Percentiles rank a stretch among this genome's conserved stretches.
phyloP scores from a whole-genome alignment of 1,284 basidiomycete genomes.

The Butyriboletus appendiculatus region DNA sequence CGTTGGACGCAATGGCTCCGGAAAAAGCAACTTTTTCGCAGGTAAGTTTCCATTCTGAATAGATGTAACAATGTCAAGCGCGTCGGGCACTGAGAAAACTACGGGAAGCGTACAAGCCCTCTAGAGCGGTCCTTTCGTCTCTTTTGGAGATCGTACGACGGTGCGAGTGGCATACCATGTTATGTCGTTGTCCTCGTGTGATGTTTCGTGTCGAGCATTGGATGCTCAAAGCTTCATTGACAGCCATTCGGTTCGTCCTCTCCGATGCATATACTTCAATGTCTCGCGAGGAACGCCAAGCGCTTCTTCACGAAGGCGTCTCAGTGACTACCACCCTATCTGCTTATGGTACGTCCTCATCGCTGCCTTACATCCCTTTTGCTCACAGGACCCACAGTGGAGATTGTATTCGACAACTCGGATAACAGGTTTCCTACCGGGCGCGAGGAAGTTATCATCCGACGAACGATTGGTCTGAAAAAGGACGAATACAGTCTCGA shows the following conservation, averaged over 20 bases:
- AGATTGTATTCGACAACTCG: conserved; percentile 87
- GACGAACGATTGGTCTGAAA: conserved; percentile 95
- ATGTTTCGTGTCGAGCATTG: not conserved
- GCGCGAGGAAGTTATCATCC: conserved; percentile 80
- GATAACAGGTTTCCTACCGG: conserved; percentile 92
- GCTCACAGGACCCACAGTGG: conserved; percentile 46
- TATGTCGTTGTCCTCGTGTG: not conserved
- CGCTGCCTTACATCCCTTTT: not conserved
- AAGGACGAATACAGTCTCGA: conserved; percentile 99
- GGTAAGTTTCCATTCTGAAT: conserved; percentile 43
- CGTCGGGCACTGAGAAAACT: not conserved
- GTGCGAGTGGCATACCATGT: not conserved
- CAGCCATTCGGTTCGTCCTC: conserved; percentile 95
- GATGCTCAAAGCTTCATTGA: conserved; percentile 11
- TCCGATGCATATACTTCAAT: conserved; percentile 98
- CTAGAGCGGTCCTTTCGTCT: not conserved
- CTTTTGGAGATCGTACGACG: too few species aligned
- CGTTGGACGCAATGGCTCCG: conserved; percentile 93
- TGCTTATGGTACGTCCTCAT: conserved; percentile 73
- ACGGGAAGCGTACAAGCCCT: not conserved
- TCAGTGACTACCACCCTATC: conserved; percentile 88
- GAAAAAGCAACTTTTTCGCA: conserved; percentile 97
- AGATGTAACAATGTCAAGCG: not conserved
- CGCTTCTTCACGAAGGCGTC: conserved; percentile 91
- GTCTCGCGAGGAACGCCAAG: conserved; percentile 90